Evolutionary conservation across 345 rosid species (phyloP), one percentile per base, ranked within the genome.

Genomic region (Aquilaria yunnanensis): DNA sequence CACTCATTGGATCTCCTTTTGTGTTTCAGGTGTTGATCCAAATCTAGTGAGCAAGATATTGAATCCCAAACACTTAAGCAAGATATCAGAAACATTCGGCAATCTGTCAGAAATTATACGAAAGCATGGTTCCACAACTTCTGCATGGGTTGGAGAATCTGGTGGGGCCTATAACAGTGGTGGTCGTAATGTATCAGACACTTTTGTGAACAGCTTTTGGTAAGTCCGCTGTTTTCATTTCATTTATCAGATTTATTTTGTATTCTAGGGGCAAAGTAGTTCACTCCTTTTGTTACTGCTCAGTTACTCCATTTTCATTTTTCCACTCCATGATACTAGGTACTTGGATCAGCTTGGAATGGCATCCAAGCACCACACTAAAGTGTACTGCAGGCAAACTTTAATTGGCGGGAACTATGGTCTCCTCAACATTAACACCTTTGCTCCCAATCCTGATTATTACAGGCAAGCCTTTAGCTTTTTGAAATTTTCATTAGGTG

Each of bases 131-230:
- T 81, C 90, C 10, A 90, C 97, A 96, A 79, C 99, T 61, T 85
- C 89, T 78, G 83, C 96, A 48, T 94, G 99, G 99, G 96, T 94
- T 64, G 99, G 99, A 65, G 99, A 94, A 69, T 83, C 99, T 62
- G 99, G 99, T 62, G 97, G 99, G 49, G 97, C 99, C 60, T 94
- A 78, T 69, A 94, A 94, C 72, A 94, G 97, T 54, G 99, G 99
- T 12, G 99, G 97, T 23, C 84, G 69, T 70, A 74, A 70, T 54
- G 86, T 94, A 51, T 94, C 99, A 51, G 78, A 94, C 68, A 84
- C 96, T 57, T 94, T 90, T 73, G 71, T 94, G 33, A 79, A 94
- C 75, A 88, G 99, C 75, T 94, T 94, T 78, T 94, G 99, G 99
- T 94, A 85, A 68, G 54, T 52, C 62, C 43, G 9, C 57, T 68